phyloP scores from a whole-genome alignment of 176 grass and related monocot genomes.

The Thinopyrum elongatum region DNA sequence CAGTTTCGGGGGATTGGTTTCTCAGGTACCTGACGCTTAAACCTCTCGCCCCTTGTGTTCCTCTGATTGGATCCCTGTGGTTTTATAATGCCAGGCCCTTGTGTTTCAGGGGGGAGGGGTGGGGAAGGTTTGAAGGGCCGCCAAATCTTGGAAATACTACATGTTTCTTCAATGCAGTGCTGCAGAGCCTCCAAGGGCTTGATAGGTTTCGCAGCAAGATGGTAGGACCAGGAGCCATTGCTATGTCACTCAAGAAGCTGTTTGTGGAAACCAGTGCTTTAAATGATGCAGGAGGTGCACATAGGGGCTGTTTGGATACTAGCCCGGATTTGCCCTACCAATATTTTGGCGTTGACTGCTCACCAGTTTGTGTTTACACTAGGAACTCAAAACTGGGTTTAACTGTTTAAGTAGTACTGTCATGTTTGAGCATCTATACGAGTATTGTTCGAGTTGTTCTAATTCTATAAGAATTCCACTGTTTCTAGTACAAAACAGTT shows the following conservation, averaged over 20 bases:
- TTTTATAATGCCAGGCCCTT: background rate
- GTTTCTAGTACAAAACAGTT: background rate
- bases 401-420: background rate
- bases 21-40: background rate
- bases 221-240: conserved; percentile 55
- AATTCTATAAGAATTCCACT: background rate
- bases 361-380: background rate
- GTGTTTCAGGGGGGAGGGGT: conserved; percentile 27
- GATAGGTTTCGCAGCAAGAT: conserved; percentile 64
- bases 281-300: conserved; percentile 54
- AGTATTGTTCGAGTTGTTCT: background rate
- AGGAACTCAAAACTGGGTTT: background rate
- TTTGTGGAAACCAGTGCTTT: conserved; percentile 68
- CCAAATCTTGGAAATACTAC: conserved; percentile 86
- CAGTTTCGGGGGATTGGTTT: background rate
- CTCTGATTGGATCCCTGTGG: conserved; percentile 13
- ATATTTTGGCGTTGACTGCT: background rate
- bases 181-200: conserved; percentile 77
- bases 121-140: conserved; percentile 74
- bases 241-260: conserved; percentile 77
- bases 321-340: no score
- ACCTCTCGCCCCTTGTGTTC: background rate
- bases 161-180: conserved; percentile 89
- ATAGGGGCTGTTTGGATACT: background rate
- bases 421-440: background rate